Conservation (phyloP, 352 stramenopile genomes). For the Phytophthora crassamura region DNA sequence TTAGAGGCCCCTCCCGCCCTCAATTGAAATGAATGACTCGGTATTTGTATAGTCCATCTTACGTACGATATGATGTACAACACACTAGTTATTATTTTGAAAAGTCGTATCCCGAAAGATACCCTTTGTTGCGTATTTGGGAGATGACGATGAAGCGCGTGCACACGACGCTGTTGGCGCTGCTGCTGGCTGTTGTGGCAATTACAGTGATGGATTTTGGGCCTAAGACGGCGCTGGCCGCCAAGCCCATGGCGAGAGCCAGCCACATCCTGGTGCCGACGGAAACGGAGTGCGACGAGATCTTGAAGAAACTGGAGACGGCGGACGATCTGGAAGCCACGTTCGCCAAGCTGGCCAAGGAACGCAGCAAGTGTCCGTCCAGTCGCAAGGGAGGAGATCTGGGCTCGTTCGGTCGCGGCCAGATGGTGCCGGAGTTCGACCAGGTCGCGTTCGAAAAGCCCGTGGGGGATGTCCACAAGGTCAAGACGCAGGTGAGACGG, state of each 20-base stretch:
- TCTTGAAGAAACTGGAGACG: constrained; percentile 51
- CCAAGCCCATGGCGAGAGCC: constrained; percentile 55
- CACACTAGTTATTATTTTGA: constrained; percentile 14
- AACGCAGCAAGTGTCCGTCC: constrained; percentile 79
- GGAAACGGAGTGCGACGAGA: constrained; percentile 61
- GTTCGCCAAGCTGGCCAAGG: constrained; percentile 65
- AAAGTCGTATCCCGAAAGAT: constrained; percentile 19
- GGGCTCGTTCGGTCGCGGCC: constrained; percentile 68
- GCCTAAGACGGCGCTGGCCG: constrained; percentile 13
- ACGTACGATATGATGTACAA: neutral
- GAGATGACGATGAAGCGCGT: constrained; percentile 31
- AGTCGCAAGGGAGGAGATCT: constrained; percentile 65
- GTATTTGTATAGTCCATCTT: too few species aligned
- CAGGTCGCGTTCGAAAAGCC: constrained; percentile 76
- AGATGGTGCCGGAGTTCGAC: constrained; percentile 85
- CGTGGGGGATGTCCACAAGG: constrained; percentile 76
- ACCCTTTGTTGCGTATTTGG: neutral
- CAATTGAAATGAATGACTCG: neutral
- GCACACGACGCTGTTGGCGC: constrained; percentile 38
- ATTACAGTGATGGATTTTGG: constrained; percentile 36
- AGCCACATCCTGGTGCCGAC: constrained; percentile 82
- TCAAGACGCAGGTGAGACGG: constrained; percentile 65
- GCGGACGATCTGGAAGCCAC: constrained; percentile 52
- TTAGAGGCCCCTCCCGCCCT: constrained; percentile 33
- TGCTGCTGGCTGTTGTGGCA: constrained; percentile 47